Evolutionary conservation across 2,329 filamentous ascomycete species (phyloP), one percentile per base, ranked within the genome.

Genomic region (Ophiosphaerella korrae): DNA sequence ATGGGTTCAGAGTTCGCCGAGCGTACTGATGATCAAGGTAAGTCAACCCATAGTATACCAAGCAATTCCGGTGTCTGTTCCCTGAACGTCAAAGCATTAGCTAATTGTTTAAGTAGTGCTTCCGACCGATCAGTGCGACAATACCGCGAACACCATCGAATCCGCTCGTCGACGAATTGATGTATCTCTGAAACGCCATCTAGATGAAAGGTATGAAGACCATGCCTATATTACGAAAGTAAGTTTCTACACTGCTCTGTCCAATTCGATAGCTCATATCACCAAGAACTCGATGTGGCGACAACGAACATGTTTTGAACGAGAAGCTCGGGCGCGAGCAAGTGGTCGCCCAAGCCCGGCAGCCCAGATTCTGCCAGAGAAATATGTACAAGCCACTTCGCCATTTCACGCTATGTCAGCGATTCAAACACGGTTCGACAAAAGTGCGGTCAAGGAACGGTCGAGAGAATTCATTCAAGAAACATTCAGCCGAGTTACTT

Each of bases 361-460:
- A 14, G 33, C 14, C 8, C 31, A 38, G 5, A 44, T 6, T 41
- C 43, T 46, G 23, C 45, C 50, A 7, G 45, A 56, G n/a, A 50
- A 44, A 33, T 60, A 52, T 31, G 14, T 60, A 6, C 66, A 70
- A 37, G 13, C 45, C 3, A 38, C 33, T 21, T 68, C 67, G 5
- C 66, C 67, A 5, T 71, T 69, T 38, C 40, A 40, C 11, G 21
- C 48, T n/a, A 64, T 69, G 58, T 29, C 40, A 12, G 12, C 56
- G 13, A 57, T 62, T 21, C 61, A 66, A 21, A 37, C 52, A 12
- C 42, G 49, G 9, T 53, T 48, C 24, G 45, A 45, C 11, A 46
- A 50, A 4, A 53, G 33, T 7, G 16, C 31, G 5, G 41, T 12
- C 11, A 40, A 38, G n/a, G 48, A 46, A 16, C 21, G 18, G n/a